phyloP scores from a whole-genome alignment of 306 rosid species.

The Lupinus albus region DNA sequence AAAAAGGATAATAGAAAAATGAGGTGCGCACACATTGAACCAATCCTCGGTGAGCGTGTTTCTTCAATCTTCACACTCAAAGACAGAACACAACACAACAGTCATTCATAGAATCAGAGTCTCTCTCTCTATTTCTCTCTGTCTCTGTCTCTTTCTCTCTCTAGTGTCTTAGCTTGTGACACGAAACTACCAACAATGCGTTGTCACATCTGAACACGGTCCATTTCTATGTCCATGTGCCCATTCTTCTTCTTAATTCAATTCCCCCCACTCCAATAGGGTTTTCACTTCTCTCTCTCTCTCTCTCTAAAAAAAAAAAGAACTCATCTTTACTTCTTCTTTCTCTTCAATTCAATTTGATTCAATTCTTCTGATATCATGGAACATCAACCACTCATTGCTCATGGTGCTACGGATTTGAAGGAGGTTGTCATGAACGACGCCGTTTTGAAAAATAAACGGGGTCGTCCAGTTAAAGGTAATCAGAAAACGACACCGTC shows the following conservation, averaged over 20 bases:
- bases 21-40: not conserved
- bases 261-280: not conserved
- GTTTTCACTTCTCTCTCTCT: too few relatives aligned
- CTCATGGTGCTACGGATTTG: not conserved
- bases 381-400: not conserved
- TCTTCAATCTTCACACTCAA: slow-evolving; percentile 18
- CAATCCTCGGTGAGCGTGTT: not conserved
- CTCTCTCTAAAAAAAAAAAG: too few relatives aligned
- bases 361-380: not conserved
- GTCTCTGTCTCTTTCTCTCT: not conserved
- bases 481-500: slow-evolving; percentile 44
- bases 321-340: not conserved
- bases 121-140: slow-evolving; percentile 20
- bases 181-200: slow-evolving; percentile 39
- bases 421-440: slow-evolving; percentile 20
- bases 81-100: too few relatives aligned
- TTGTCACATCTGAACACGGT: slow-evolving; percentile 55
- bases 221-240: slow-evolving; percentile 50
- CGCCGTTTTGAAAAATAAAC: slow-evolving; percentile 50
- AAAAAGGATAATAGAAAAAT: not conserved
- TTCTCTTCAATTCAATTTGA: not conserved
- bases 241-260: slow-evolving; percentile 33
- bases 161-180: not conserved
- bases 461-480: slow-evolving; percentile 84
- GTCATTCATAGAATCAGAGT: not conserved